Evolutionary conservation across 441 rosid species (phyloP).

Genomic region (Erodium texanum): DNA sequence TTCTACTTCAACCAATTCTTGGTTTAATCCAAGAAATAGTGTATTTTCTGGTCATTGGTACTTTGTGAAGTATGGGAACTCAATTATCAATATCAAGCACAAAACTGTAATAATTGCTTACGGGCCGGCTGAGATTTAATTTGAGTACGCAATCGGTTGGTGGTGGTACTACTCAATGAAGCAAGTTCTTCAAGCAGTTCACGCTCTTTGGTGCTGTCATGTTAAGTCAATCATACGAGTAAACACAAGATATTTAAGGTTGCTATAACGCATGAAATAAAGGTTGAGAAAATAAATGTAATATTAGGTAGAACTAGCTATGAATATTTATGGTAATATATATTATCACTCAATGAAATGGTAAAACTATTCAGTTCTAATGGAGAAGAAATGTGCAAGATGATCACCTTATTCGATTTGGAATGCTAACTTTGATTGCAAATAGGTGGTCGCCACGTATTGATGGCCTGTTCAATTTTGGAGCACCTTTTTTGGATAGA

Average conservation of each 20-base stretch:
- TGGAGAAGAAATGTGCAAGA: neutral
- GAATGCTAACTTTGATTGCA: slow-evolving; percentile 65
- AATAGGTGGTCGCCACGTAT: slow-evolving; percentile 94
- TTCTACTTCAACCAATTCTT: no score
- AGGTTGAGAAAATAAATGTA: neutral
- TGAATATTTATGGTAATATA: no score
- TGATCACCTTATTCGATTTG: slow-evolving; percentile 58
- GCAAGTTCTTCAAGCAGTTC: slow-evolving; percentile 81
- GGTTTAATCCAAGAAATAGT: no score
- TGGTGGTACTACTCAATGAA: slow-evolving; percentile 35
- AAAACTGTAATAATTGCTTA: slow-evolving; percentile 21
- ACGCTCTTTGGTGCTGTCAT: slow-evolving; percentile 59
- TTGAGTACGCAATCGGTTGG: slow-evolving; percentile 21
- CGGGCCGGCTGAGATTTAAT: neutral
- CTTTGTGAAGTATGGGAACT: no score
- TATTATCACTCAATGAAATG: neutral
- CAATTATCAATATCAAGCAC: no score
- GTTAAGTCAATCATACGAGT: neutral
- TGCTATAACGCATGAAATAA: no score
- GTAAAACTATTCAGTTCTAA: neutral
- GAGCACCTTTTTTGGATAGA: slow-evolving; percentile 78
- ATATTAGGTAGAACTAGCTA: neutral
- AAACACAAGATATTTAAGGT: neutral
- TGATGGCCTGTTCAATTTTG: slow-evolving; percentile 81
- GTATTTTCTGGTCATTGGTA: no score